A percentile compares a stretch with the other conserved stretches of the same genome.
phyloP scores from a whole-genome alignment of 1,284 basidiomycete species.

The Pholiota adiposa region DNA sequence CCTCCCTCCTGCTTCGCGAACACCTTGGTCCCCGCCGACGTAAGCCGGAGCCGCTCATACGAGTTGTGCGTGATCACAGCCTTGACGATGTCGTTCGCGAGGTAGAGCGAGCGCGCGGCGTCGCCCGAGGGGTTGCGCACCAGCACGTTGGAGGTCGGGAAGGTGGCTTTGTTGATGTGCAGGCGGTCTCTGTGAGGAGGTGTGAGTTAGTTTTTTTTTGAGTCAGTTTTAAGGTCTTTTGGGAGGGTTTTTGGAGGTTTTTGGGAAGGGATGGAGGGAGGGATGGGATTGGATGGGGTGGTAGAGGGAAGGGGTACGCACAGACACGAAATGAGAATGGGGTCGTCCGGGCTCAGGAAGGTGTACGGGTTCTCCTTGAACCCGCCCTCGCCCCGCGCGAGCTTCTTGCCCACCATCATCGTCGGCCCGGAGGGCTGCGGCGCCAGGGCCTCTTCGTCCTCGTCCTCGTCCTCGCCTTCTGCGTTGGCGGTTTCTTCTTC shows the following conservation, averaged over 20 bases:
- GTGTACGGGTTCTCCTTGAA: conserved; percentile 95
- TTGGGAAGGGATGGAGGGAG: too few relatives aligned
- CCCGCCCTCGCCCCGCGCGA: conserved; percentile 37
- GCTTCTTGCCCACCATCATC: conserved; percentile 4
- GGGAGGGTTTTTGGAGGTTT: too few relatives aligned
- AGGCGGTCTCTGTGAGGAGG: conserved; percentile 77
- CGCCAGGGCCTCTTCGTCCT: too few relatives aligned
- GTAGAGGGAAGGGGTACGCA: conserved; percentile 42
- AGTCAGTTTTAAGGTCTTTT: background rate
- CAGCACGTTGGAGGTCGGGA: conserved; percentile 79
- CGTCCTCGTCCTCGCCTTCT: too few relatives aligned
- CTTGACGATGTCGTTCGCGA: conserved; percentile 87
- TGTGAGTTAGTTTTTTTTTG: too few relatives aligned
- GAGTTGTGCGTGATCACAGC: conserved; percentile 83
- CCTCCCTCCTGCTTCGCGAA: conserved; percentile 71
- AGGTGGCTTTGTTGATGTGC: conserved; percentile 61
- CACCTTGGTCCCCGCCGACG: conserved; percentile 91
- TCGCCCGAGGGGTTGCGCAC: conserved; percentile 89
- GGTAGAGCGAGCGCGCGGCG: conserved; percentile 83
- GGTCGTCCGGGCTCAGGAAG: conserved; percentile 75
- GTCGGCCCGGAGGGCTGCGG: conserved; percentile 40
- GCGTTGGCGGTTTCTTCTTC: too few relatives aligned
- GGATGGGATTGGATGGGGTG: too few relatives aligned
- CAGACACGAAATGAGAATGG: conserved; percentile 73
- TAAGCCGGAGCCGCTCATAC: conserved; percentile 84